Percentiles rank a stretch among this genome's conserved stretches.
Evolutionary conservation across 2,329 filamentous ascomycete genomes (phyloP).

Genomic region (Trematosphaeria pertusa): DNA sequence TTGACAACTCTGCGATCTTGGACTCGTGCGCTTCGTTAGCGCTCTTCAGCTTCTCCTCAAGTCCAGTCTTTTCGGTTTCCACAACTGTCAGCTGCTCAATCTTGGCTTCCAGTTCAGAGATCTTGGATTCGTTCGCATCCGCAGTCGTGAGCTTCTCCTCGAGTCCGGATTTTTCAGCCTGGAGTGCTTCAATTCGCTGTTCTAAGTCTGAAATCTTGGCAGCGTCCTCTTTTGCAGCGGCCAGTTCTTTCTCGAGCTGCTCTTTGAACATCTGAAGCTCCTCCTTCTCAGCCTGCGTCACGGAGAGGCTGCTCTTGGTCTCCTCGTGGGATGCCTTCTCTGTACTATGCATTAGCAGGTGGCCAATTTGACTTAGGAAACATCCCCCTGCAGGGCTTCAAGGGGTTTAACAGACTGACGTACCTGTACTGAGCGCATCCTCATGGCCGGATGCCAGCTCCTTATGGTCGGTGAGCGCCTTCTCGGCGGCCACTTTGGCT

Average conservation of each 20-base stretch:
- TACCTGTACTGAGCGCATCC: constrained; percentile 1
- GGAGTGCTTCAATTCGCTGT: constrained; percentile 29
- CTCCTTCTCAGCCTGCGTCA: constrained; percentile 16
- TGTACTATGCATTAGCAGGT: neutral
- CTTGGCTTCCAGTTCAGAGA: too few relatives aligned
- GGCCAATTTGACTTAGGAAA: too few relatives aligned
- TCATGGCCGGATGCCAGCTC: constrained; percentile 19
- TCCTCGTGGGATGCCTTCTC: constrained; percentile 17
- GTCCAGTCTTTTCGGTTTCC: constrained; percentile 22
- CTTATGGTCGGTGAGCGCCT: constrained; percentile 29
- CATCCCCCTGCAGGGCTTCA: too few relatives aligned
- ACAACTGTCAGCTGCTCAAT: constrained; percentile 13
- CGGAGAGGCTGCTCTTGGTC: constrained; percentile 19
- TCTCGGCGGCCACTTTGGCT: constrained; percentile 26
- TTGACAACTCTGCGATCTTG: constrained; percentile 14
- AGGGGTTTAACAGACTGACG: too few relatives aligned
- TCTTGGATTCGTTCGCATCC: too few relatives aligned
- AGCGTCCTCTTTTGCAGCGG: constrained; percentile 24
- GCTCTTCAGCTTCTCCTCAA: constrained; percentile 12
- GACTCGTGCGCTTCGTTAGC: constrained; percentile 18
- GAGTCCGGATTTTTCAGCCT: constrained; percentile 17
- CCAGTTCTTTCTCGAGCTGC: constrained; percentile 25
- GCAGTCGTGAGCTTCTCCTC: constrained; percentile 6
- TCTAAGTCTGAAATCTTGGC: constrained; percentile 28
- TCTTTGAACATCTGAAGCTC: constrained; percentile 26